Conservation (phyloP, 2,329 filamentous ascomycete species). For the Pyrenophora seminiperda region DNA sequence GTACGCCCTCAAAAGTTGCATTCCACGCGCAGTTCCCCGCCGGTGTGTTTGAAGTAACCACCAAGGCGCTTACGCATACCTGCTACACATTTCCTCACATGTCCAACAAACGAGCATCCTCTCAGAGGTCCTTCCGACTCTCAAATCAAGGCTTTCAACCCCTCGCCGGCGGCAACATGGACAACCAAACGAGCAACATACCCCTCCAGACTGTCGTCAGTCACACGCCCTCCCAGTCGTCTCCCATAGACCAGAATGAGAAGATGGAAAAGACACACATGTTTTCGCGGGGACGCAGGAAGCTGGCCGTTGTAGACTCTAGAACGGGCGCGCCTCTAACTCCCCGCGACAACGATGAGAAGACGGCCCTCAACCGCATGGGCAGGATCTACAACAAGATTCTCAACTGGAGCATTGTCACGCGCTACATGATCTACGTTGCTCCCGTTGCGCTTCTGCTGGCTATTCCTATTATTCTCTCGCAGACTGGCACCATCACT, state of each 20-base stretch:
- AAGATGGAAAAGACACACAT: slow-evolving; percentile 48
- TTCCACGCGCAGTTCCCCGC: slow-evolving; percentile 16
- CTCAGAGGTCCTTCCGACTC: slow-evolving; percentile 42
- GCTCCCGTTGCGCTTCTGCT: slow-evolving; percentile 62
- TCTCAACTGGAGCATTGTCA: slow-evolving; percentile 66
- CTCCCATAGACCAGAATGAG: slow-evolving; percentile 33
- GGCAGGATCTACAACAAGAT: slow-evolving; percentile 66
- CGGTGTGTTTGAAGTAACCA: slow-evolving; percentile 14
- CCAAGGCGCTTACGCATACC: slow-evolving; percentile 18
- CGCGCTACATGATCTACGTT: slow-evolving; percentile 68
- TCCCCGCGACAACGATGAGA: slow-evolving; percentile 55
- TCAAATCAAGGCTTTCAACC: slow-evolving; percentile 47
- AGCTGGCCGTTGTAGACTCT: slow-evolving; percentile 40
- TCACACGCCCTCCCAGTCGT: slow-evolving; percentile 48
- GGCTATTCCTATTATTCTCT: slow-evolving; percentile 67
- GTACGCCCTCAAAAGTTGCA: not conserved
- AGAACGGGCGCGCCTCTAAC: slow-evolving; percentile 32
- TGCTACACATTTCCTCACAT: slow-evolving; percentile 20
- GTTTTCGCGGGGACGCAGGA: slow-evolving; percentile 44
- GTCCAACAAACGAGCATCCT: slow-evolving; percentile 33
- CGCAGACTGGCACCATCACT: slow-evolving; percentile 52
- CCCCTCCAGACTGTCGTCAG: slow-evolving; percentile 63
- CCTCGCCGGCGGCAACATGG: slow-evolving; percentile 48
- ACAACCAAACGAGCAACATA: slow-evolving; percentile 62
- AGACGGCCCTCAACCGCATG: slow-evolving; percentile 61